phyloP scores from a whole-genome alignment of 768 basidiomycete genomes.

The Russula compacta region DNA sequence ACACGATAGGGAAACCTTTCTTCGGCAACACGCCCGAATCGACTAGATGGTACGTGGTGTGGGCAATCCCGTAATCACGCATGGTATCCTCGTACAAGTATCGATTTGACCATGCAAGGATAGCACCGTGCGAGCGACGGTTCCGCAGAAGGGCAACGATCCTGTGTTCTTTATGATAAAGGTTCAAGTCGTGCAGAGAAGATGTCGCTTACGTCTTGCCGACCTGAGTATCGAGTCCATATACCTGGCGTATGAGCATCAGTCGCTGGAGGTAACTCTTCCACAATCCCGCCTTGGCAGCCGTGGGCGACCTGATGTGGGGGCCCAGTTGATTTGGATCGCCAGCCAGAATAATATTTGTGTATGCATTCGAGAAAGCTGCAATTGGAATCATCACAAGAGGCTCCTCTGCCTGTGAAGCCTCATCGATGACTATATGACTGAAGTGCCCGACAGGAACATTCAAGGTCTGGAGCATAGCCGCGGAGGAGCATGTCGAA shows the following conservation, averaged over 20 bases:
- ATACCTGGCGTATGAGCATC: conserved; percentile 26
- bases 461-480: conserved; percentile 39
- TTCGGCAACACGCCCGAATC: conserved; percentile 25
- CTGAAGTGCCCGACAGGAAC: conserved; percentile 45
- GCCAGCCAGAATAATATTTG: conserved; percentile 32
- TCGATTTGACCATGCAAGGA: conserved; percentile 50
- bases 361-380: conserved; percentile 26
- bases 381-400: conserved; percentile 38
- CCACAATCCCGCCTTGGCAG: conserved; percentile 24
- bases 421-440: conserved; percentile 58
- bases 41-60: conserved; percentile 24
- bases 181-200: background rate
- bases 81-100: conserved; percentile 32
- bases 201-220: conserved; percentile 27
- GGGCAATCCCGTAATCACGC: conserved; percentile 23
- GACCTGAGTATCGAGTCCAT: conserved; percentile 20
- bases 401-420: conserved; percentile 55
- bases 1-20: conserved; percentile 27
- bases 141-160: conserved; percentile 16
- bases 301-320: conserved; percentile 27
- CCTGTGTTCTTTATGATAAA: conserved; percentile 12
- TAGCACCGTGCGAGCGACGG: conserved; percentile 26
- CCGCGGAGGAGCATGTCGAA: conserved; percentile 47
- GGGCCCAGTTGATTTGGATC: conserved; percentile 33
- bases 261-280: conserved; percentile 31